A percentile compares a stretch with the other conserved stretches of the same genome.
phyloP scores from a whole-genome alignment of 2,329 filamentous ascomycete genomes.

The Dothistroma septosporum region DNA sequence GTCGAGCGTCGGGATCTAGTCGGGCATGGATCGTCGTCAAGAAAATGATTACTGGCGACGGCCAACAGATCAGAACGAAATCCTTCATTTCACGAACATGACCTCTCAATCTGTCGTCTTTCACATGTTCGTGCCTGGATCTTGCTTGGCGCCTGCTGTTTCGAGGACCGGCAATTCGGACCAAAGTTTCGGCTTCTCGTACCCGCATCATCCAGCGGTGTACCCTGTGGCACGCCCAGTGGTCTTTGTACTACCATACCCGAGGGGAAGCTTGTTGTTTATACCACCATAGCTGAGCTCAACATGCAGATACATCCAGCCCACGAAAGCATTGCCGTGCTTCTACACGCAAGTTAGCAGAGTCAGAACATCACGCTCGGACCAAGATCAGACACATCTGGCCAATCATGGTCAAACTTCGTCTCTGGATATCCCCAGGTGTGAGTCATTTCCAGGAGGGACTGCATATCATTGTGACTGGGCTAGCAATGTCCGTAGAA shows the following conservation, averaged over 20 bases:
- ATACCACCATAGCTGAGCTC: too few species aligned
- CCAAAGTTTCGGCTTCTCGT: neutral
- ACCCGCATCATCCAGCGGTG: neutral
- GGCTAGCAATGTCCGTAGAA: too few species aligned
- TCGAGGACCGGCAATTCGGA: neutral
- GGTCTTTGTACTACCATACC: too few species aligned
- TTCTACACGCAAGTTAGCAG: neutral
- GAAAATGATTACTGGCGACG: neutral
- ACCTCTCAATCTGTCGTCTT: neutral
- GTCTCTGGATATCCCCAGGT: neutral
- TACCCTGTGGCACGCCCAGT: too few species aligned
- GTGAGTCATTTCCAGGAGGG: neutral
- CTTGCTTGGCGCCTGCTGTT: neutral
- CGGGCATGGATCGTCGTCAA: too few species aligned
- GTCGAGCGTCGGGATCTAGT: too few species aligned
- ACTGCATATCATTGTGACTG: too few species aligned
- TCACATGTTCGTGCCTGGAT: neutral
- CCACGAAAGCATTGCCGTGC: too few species aligned
- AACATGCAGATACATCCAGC: too few species aligned
- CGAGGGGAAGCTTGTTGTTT: too few species aligned
- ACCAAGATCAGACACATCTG: neutral
- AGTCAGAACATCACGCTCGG: neutral
- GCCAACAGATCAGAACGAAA: neutral
- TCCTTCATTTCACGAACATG: neutral
- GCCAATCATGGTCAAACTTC: neutral